Conservation (phyloP, 345 rosid genomes). For the Lenwebbia sp. region DNA sequence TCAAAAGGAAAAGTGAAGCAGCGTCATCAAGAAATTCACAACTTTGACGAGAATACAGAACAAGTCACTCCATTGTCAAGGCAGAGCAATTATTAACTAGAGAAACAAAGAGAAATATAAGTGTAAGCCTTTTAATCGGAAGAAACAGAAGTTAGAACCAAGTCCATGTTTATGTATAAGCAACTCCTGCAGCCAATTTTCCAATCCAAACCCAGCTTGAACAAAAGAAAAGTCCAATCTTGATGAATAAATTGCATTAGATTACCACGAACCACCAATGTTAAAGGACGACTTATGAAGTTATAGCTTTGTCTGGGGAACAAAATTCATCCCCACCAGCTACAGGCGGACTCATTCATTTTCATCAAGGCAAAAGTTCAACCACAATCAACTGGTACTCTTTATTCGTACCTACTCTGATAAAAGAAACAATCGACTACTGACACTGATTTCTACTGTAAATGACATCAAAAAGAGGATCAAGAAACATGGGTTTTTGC, state of each 20-base stretch:
- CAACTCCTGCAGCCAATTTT: neutral
- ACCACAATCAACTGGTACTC: neutral
- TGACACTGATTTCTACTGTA: neutral
- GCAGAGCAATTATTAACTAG: neutral
- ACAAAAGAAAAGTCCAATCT: neutral
- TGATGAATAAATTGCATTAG: neutral
- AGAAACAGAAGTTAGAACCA: neutral
- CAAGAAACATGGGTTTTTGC: neutral
- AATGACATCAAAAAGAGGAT: neutral
- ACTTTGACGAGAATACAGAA: neutral
- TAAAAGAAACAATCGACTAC: neutral
- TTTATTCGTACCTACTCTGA: neutral
- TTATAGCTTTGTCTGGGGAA: neutral
- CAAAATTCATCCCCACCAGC: neutral
- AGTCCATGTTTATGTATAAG: neutral
- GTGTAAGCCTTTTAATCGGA: neutral
- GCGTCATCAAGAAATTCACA: neutral
- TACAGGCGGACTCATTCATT: neutral
- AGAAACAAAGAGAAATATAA: neutral
- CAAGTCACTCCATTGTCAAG: neutral
- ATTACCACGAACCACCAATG: neutral
- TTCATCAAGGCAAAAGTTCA: neutral
- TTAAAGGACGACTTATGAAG: neutral
- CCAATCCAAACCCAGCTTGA: neutral
- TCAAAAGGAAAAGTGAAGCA: constrained; percentile 1